phyloP scores from a whole-genome alignment of 805 yeast species.

The Torulaspora franciscae region DNA sequence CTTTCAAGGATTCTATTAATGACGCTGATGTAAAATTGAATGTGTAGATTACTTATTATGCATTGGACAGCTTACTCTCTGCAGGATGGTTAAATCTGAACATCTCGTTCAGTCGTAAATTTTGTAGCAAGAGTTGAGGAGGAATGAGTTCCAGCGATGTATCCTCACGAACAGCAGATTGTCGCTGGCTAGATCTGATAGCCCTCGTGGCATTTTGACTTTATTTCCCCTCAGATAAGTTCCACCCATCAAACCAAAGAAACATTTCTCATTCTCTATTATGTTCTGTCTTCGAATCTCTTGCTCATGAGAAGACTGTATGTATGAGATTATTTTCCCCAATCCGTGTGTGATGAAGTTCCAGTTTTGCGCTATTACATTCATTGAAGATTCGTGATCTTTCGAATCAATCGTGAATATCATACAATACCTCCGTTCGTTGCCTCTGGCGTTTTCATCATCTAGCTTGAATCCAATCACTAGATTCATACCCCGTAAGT shows the following conservation, averaged over 20 bases:
- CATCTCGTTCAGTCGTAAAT: neutral
- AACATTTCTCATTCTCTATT: slow-evolving; percentile 41
- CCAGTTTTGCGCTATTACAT: slow-evolving; percentile 48
- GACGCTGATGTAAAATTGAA: slow-evolving; percentile 69
- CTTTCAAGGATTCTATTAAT: slow-evolving; percentile 55
- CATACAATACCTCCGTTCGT: slow-evolving; percentile 62
- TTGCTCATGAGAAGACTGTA: slow-evolving; percentile 33
- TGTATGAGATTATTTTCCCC: slow-evolving; percentile 38
- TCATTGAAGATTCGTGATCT: slow-evolving; percentile 30
- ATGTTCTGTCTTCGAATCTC: slow-evolving; percentile 28
- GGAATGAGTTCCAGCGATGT: slow-evolving; percentile 59
- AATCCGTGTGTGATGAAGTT: slow-evolving; percentile 43
- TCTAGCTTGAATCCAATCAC: slow-evolving; percentile 55
- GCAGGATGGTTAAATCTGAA: neutral
- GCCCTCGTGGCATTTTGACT: slow-evolving; percentile 49
- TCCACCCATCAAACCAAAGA: slow-evolving; percentile 25
- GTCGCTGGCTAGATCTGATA: slow-evolving; percentile 52
- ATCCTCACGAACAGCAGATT: slow-evolving; percentile 47
- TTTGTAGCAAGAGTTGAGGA: slow-evolving; percentile 35
- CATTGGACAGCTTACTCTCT: neutral
- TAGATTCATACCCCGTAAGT: slow-evolving; percentile 54
- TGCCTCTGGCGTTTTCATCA: slow-evolving; percentile 67
- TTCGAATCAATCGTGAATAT: slow-evolving; percentile 55
- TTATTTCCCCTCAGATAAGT: slow-evolving; percentile 53
- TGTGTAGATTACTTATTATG: slow-evolving; percentile 45